A percentile compares a stretch with the other conserved stretches of the same genome.
These are phyloP conservation scores for Pulveroboletus sp. DNA, from an alignment of 768 basidiomycete species.

Conservation along the genomic window DNA sequence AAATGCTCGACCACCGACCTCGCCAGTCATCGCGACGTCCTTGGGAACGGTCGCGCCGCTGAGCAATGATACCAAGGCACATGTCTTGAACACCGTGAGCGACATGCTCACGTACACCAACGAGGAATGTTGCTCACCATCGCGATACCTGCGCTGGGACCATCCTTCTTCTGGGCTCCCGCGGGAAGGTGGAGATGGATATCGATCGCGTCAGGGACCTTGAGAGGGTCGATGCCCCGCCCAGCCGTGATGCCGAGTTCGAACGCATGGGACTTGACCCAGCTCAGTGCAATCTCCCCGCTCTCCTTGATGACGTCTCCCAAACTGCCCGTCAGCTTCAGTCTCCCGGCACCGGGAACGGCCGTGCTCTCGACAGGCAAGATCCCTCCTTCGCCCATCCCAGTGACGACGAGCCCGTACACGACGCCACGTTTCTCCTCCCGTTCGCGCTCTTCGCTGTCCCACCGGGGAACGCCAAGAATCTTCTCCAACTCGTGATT, in stretches of 20 bases:
- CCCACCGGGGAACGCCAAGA: constrained; percentile 75
- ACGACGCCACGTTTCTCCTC: constrained; percentile 73
- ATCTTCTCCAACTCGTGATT: constrained; percentile 77
- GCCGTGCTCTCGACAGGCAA: constrained; percentile 80
- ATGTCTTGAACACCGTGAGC: constrained; percentile 43
- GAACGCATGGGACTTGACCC: constrained; percentile 86
- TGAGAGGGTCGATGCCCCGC: constrained; percentile 69
- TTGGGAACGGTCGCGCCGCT: constrained; percentile 71
- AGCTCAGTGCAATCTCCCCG: constrained; percentile 84
- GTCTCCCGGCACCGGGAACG: constrained; percentile 67
- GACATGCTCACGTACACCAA: background rate
- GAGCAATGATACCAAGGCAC: constrained; percentile 83
- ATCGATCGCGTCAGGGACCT: constrained; percentile 68
- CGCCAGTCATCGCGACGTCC: constrained; percentile 86
- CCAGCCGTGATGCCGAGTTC: constrained; percentile 71
- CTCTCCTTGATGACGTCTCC: constrained; percentile 94
- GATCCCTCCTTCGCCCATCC: constrained; percentile 82
- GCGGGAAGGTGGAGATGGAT: constrained; percentile 86
- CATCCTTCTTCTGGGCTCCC: constrained; percentile 92
- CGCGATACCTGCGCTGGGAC: constrained; percentile 85
- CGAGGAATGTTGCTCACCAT: constrained; percentile 52
- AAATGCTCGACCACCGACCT: constrained; percentile 41
- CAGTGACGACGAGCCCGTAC: constrained; percentile 84
- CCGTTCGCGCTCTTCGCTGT: constrained; percentile 75
- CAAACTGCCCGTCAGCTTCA: constrained; percentile 79